Evolutionary conservation across 2,329 filamentous ascomycete species (phyloP).

Genomic region (Exophiala aquamarina): DNA sequence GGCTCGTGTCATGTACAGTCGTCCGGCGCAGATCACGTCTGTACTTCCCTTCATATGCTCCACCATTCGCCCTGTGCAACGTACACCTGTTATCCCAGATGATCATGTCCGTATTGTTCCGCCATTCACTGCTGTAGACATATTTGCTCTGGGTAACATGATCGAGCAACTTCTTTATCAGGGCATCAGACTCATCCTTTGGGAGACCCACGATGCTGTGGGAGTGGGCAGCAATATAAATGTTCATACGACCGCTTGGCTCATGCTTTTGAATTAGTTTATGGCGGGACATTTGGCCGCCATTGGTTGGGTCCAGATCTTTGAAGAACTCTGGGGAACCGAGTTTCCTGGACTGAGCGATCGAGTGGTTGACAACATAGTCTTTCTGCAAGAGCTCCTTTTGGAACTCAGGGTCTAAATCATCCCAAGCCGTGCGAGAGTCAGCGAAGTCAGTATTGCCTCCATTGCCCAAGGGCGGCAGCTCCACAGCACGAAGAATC

Average conservation of each 20-base stretch:
- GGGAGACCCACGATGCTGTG: constrained; percentile 52
- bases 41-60: constrained; percentile 49
- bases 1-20: constrained; percentile 54
- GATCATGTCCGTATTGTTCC: constrained; percentile 50
- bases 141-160: constrained; percentile 52
- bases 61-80: constrained; percentile 54
- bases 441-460: constrained; percentile 58
- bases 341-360: constrained; percentile 53
- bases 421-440: constrained; percentile 51
- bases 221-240: constrained; percentile 55
- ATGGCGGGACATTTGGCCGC: constrained; percentile 46
- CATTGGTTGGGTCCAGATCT: constrained; percentile 43
- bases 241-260: constrained; percentile 50
- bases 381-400: constrained; percentile 39
- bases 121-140: constrained; percentile 48
- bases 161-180: constrained; percentile 38
- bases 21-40: constrained; percentile 56
- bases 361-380: constrained; percentile 50
- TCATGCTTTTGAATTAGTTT: constrained; percentile 54
- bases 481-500: constrained; percentile 50
- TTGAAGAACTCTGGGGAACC: constrained; percentile 45
- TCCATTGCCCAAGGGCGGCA: constrained; percentile 50
- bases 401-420: constrained; percentile 41
- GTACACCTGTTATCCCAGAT: constrained; percentile 61
- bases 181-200: constrained; percentile 35